These are phyloP conservation scores for Leccinum olivaceopallidum DNA, from an alignment of 768 basidiomycete species.

Conservation along the genomic window DNA sequence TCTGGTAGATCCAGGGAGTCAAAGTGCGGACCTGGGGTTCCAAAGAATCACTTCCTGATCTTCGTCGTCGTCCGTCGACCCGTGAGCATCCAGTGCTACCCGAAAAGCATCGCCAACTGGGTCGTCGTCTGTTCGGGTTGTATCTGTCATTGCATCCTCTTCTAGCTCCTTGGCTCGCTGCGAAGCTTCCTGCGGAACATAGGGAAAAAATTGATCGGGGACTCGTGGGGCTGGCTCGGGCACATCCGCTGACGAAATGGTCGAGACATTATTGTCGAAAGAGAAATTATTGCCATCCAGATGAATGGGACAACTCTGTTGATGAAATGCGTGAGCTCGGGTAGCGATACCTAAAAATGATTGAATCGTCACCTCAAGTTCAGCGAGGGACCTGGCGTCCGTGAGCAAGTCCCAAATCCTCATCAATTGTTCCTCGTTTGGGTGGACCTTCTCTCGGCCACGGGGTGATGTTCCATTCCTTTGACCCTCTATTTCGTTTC, in stretches of 20 bases:
- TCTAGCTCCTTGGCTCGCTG: constrained; percentile 34
- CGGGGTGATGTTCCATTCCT: constrained; percentile 28
- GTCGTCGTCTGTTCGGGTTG: constrained; percentile 73
- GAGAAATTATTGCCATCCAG: constrained; percentile 25
- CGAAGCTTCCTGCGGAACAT: constrained; percentile 2
- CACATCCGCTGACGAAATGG: constrained; percentile 9
- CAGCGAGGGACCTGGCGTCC: constrained; percentile 64
- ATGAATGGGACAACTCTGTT: constrained; percentile 28
- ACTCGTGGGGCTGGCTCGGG: neutral
- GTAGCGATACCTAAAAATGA: constrained; percentile 6
- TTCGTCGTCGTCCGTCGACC: constrained; percentile 42
- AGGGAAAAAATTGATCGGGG: constrained; percentile 20
- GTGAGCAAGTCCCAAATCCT: constrained; percentile 81
- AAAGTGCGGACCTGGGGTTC: constrained; percentile 55
- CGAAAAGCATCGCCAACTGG: constrained; percentile 70
- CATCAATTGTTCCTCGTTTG: constrained; percentile 96
- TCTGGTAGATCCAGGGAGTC: neutral
- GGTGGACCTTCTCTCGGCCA: constrained; percentile 60
- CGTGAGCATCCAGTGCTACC: constrained; percentile 43
- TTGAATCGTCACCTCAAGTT: constrained; percentile 51
- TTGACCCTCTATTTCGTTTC: constrained; percentile 24
- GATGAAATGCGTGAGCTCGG: constrained; percentile 17
- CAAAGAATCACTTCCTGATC: constrained; percentile 77
- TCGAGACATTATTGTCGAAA: constrained; percentile 11
- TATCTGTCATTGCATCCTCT: constrained; percentile 66